These are phyloP conservation scores for Cryptococcus sp. DNA, from an alignment of 1,284 basidiomycete genomes.

Conservation along the genomic window DNA sequence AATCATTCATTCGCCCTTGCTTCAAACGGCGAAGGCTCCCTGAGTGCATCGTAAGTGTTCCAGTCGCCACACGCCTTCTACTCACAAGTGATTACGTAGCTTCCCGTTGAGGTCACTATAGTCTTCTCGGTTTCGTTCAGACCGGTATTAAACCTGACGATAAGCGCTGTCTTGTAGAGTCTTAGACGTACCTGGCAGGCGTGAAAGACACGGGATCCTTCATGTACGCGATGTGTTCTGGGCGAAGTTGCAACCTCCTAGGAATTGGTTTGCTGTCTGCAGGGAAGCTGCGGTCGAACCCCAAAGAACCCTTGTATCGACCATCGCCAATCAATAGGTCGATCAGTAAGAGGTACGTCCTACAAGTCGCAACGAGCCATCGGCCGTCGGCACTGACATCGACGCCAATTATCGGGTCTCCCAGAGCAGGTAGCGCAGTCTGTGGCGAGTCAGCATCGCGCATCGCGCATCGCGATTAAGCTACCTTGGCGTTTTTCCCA, in stretches of 20 bases:
- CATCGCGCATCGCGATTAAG: not conserved
- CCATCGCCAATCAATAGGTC: constrained; percentile 94
- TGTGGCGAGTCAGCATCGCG: constrained; percentile 3
- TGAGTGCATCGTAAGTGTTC: constrained; percentile 7
- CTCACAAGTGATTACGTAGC: constrained; percentile 80
- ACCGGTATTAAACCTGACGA: constrained; percentile 80
- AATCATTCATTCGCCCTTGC: constrained; percentile 81
- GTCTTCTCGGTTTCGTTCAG: constrained; percentile 84
- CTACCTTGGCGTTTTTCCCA: constrained; percentile 89
- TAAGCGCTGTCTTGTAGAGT: not conserved
- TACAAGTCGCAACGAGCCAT: constrained; percentile 94
- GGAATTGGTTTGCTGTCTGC: constrained; percentile 90
- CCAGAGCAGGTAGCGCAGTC: constrained; percentile 92
- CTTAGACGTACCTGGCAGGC: constrained; percentile 64
- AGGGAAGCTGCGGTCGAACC: constrained; percentile 95
- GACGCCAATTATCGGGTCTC: constrained; percentile 90
- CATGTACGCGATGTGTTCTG: constrained; percentile 96
- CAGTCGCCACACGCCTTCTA: not conserved
- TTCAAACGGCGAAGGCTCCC: constrained; percentile 92
- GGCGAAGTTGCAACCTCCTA: constrained; percentile 77
- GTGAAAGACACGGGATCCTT: constrained; percentile 81
- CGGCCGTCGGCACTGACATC: constrained; percentile 92
- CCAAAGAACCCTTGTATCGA: constrained; percentile 75
- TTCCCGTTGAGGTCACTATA: constrained; percentile 94
- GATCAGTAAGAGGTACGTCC: constrained; percentile 89